Evolutionary conservation across 1,284 basidiomycete species (phyloP), one percentile per base, ranked within the genome.

Genomic region (Moesziomyces sp.): DNA sequence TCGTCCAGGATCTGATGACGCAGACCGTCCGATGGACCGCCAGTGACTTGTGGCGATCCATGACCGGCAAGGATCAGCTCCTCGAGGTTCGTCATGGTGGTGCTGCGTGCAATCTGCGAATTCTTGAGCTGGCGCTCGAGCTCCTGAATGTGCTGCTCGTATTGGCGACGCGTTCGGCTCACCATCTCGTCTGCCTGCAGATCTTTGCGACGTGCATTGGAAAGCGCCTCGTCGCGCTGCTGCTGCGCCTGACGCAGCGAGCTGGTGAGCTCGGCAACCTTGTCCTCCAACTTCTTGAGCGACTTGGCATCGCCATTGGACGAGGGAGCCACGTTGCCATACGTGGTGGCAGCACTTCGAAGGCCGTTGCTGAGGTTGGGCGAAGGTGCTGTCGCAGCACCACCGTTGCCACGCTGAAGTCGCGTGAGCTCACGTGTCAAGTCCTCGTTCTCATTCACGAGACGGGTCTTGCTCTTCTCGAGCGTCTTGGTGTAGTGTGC

Each of bases 401-500:
- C 61, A 16, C 67, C 63, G 21, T 47, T 33, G 10, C 59, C 58
- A 4, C 72, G 58, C 38, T 73, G 68, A 9, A 78, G 46, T n/a
- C 89, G 87, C 72, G 93, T 91, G 24, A 90, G 89, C 82, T 92
- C 90, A 35, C 92, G 88, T 30, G 87, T 87, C 47, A 93, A 85
- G 83, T 97, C 95, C 81, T 98, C 94, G 7, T 91, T 89, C 82
- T 98, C 95, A 26, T 89, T 88, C 13, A 90, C 88, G 44, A 97
- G 86, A 0, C 93, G 88, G 38, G 88, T 86, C 83, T 92, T 93
- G 4, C 90, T 89, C 84, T 92, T 92, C 85, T 94, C 91, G 19
- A 96, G 87, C 24, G 92, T 93, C 46, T 90, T 89, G 62, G 94
- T 92, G 77, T 93, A 92, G 3, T 88, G 87, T 0, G 86, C 87